Evolutionary conservation across 208 protist species (phyloP), one percentile per base, ranked within the genome.

Genomic region (Crithidia fasciculata): DNA sequence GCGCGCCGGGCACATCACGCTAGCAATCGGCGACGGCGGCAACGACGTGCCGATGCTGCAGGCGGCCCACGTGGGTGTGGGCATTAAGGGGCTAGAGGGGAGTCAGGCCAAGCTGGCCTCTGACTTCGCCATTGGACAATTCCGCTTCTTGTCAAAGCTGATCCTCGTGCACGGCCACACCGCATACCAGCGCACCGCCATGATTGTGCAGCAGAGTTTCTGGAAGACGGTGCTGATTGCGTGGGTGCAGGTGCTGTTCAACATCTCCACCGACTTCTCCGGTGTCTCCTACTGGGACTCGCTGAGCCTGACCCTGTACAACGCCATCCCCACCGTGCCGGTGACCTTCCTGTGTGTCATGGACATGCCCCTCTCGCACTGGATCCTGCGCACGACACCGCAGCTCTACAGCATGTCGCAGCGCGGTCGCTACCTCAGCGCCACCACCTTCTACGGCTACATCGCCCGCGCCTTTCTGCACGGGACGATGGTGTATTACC

Each of bases 21-120:
- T 98, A 18, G 84, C 96, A 8, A 95, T 99, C 71, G 96, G 97
- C 39, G 97, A 99, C 81, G 98, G 97, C 44, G 95, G 90, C 39
- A 98, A 98, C 83, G 95, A 99, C 83, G 94, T 98, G 5, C 71
- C 89, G 40, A 98, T 99, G 96, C 97, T 99, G 76, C 94, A 97
- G 78, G 85, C 85, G 43, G 96, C 94, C 5, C 80, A 96, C 69
- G 82, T 98, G 13, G 95, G 95, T 40, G 83, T 98, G 28, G 95
- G 95, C 47, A 95, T 98, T 13, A 79, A 81, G 54, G 96, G 96
- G 8, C 86, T 81, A 44, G 96, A 98, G 79, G 95, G 96, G 13
- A 81, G 72, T 43, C 94, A 98, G 82, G 96, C 96, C 4, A 76
- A 92, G 15, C 66, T 88, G 18, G 84, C 95, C 6, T 84, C 96